Conservation (phyloP, 208 protist species). For the Lotmaria passim region DNA sequence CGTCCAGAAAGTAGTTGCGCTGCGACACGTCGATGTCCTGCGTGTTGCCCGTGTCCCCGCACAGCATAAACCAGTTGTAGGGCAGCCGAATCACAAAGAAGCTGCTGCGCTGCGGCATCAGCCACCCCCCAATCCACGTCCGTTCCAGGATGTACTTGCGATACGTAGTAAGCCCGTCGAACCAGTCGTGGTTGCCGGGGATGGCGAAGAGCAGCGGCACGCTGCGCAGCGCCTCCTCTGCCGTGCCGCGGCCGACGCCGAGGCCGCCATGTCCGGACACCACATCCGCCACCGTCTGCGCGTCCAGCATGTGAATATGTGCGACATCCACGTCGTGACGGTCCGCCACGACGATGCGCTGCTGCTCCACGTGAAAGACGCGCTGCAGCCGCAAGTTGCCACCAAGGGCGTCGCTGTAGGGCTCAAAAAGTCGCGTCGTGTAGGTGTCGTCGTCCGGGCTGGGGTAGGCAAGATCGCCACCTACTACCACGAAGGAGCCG, state of each 20-base stretch:
- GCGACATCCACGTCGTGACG: slow-evolving; percentile 52
- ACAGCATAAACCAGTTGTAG: slow-evolving; percentile 87
- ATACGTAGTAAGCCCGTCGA: slow-evolving; percentile 85
- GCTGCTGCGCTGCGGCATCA: slow-evolving; percentile 85
- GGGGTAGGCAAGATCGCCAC: slow-evolving; percentile 88
- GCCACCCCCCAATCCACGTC: slow-evolving; percentile 82
- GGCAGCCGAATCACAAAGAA: slow-evolving; percentile 85
- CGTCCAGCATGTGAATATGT: slow-evolving; percentile 62
- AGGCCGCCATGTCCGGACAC: slow-evolving; percentile 36
- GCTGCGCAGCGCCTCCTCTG: slow-evolving; percentile 59
- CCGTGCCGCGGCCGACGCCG: slow-evolving; percentile 30
- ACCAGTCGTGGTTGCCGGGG: slow-evolving; percentile 92
- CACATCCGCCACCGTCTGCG: slow-evolving; percentile 42
- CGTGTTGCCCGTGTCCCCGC: slow-evolving; percentile 73
- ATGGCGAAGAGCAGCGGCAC: slow-evolving; percentile 83
- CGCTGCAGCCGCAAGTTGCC: slow-evolving; percentile 48
- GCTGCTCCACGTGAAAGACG: slow-evolving; percentile 51
- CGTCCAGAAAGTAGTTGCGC: slow-evolving; percentile 84
- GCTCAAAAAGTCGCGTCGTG: slow-evolving; percentile 71
- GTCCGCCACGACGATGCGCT: slow-evolving; percentile 52
- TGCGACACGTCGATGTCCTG: slow-evolving; percentile 83
- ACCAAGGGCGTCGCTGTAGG: slow-evolving; percentile 68
- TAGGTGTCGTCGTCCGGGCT: slow-evolving; percentile 78
- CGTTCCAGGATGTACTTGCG: slow-evolving; percentile 78
- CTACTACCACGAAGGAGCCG: slow-evolving; percentile 78